Evolutionary conservation across 169 alveolate genomes (phyloP), one percentile per base, ranked within the genome.

Genomic region (Eimeria mitis): DNA sequence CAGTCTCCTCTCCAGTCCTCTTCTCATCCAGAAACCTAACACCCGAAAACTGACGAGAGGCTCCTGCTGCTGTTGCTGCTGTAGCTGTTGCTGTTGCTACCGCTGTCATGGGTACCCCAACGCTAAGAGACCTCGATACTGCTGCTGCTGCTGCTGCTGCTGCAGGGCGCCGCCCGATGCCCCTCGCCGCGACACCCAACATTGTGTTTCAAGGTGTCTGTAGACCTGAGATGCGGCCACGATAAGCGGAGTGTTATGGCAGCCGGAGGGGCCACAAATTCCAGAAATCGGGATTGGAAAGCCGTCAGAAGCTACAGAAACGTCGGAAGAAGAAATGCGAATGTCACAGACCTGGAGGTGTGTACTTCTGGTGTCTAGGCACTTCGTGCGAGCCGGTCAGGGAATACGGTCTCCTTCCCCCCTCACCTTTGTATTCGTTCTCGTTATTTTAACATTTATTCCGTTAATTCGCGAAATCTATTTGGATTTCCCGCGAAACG

Each of bases 1-100:
- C 89, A 16, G 97, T 84, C 87, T 97, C 98, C 40, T 97, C 98
- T 23, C 97, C 96, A 16, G 96, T 94, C 52, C 97, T 84, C 49
- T 95, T 97, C 87, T 94, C 84, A 56, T 97, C 98, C 83, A 97
- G 79, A 63, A 97, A 97, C 68, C 95, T 95, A 56, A 97, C 98
- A 5, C 97, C 95, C 56, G 95, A 94, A 85, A 97, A 96, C 31
- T 94, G 85, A 42, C 94, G 63, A 9, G 54, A 7, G 14, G 65
- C 47, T 23, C 61, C 63, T 16, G 56, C 81, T 49, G 56, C 4
- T 68, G 79, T 40, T n/a, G 49, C 63, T 61, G 91, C 37, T 75
- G 85, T 8, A 42, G 85, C 23, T 75, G 83, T 37, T 37, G 83
- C 56, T 71, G 83, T 28, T 34, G 83, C 54, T 68, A 44, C 78